Evolutionary conservation across 305 asterid genomes (phyloP).

Genomic region (Fraxinus floribunda): DNA sequence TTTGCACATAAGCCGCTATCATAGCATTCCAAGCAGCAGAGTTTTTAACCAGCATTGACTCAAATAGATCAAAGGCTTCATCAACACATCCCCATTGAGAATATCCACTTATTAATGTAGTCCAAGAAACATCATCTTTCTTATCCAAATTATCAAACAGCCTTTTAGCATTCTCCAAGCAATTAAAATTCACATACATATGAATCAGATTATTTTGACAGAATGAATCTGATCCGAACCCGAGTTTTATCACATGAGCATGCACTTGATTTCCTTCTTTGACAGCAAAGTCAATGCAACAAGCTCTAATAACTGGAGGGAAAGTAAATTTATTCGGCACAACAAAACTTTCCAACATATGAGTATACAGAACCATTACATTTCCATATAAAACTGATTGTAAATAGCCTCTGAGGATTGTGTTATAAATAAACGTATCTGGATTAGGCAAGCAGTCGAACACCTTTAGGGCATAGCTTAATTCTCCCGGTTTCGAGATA

Average conservation of each 20-base stretch:
- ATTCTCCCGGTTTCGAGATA: conserved; percentile 42
- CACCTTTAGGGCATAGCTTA: conserved; percentile 60
- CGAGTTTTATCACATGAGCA: conserved; percentile 59
- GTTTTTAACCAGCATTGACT: conserved; percentile 49
- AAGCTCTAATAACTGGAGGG: conserved; percentile 74
- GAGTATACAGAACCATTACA: conserved; percentile 40
- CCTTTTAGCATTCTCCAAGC: conserved; percentile 55
- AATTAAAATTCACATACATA: conserved; percentile 61
- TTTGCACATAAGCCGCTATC: conserved; percentile 64
- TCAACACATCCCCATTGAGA: conserved; percentile 52
- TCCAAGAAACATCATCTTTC: conserved; percentile 79
- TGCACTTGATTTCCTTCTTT: conserved; percentile 66
- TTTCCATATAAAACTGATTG: conserved; percentile 29
- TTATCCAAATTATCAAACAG: conserved; percentile 51
- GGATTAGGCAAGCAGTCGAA: conserved; percentile 64
- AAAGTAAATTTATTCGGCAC: conserved; percentile 62
- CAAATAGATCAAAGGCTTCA: conserved; percentile 54
- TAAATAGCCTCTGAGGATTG: conserved; percentile 58
- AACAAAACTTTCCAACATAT: conserved; percentile 51
- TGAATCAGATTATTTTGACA: conserved; percentile 71
- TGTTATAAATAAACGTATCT: conserved; percentile 72
- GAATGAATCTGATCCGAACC: conserved; percentile 60
- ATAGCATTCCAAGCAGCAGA: conserved; percentile 77
- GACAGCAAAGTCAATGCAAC: conserved; percentile 40
- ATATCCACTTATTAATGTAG: conserved; percentile 75